Percentiles rank a stretch among this genome's conserved stretches.
Conservation (phyloP, 2,329 filamentous ascomycete species). For the Sporothrix protearum region DNA sequence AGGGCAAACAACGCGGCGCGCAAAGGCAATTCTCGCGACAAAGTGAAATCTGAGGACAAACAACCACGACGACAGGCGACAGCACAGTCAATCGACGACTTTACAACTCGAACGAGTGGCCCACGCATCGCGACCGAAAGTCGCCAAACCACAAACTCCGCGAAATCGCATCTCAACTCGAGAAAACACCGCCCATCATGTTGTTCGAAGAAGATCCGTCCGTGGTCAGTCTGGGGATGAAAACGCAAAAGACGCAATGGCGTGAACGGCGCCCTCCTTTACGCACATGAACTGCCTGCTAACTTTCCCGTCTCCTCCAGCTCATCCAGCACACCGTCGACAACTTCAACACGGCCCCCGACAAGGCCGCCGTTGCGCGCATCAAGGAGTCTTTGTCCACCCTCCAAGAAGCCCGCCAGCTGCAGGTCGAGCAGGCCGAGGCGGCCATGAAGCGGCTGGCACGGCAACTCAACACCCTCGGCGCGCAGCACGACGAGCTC, state of each 20-base stretch:
- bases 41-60: not conserved
- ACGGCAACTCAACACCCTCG: constrained; percentile 70
- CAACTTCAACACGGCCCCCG: constrained; percentile 92
- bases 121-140: not conserved
- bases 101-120: too few species aligned
- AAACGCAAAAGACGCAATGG: not conserved
- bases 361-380: constrained; percentile 78
- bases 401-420: constrained; percentile 77
- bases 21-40: not conserved
- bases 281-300: not conserved
- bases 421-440: constrained; percentile 70
- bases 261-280: not conserved
- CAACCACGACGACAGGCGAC: not conserved
- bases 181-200: constrained; percentile 55
- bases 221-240: constrained; percentile 55
- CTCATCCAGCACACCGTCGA: constrained; percentile 87
- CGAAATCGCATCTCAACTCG: not conserved
- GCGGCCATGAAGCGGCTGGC: constrained; percentile 65
- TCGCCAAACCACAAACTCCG: not conserved
- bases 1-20: constrained; percentile 1
- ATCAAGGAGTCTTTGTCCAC: constrained; percentile 79
- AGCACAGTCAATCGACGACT: not conserved
- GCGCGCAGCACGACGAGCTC: constrained; percentile 73
- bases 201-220: constrained; percentile 92
- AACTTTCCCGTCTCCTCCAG: constrained; percentile 41